A percentile compares a stretch with the other conserved stretches of the same genome.
Conservation (phyloP, 352 stramenopile species). For the Chrysophaeum taylorii region DNA sequence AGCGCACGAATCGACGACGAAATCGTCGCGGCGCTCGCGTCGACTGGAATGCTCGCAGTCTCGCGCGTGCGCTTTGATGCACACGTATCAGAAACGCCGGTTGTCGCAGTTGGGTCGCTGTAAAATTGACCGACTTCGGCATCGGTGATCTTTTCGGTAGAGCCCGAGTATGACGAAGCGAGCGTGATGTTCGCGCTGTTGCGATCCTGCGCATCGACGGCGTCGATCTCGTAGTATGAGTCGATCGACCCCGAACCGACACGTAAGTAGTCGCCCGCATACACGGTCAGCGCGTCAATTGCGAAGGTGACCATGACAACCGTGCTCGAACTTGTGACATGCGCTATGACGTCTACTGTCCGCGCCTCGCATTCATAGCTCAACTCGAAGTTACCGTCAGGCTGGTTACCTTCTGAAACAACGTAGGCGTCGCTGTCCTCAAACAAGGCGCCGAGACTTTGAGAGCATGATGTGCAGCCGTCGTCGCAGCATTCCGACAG, state of each 20-base stretch:
- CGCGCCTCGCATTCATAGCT: slow-evolving; percentile 54
- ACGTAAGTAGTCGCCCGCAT: slow-evolving; percentile 29
- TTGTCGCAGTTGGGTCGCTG: slow-evolving; percentile 36
- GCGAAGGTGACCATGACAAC: too few species aligned
- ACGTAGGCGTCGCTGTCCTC: neutral
- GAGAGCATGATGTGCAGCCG: neutral
- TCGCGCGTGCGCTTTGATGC: slow-evolving; percentile 27
- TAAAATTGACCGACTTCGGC: slow-evolving; percentile 45
- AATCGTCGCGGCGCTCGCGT: slow-evolving; percentile 34
- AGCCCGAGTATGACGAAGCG: neutral
- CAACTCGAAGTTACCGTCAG: slow-evolving; percentile 46
- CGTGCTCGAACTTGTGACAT: too few species aligned
- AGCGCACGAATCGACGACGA: slow-evolving; percentile 17
- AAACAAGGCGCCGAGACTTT: neutral
- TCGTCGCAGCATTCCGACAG: neutral
- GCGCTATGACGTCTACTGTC: slow-evolving; percentile 22
- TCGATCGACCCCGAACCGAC: slow-evolving; percentile 13
- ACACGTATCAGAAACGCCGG: slow-evolving; percentile 24
- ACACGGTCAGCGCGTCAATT: slow-evolving; percentile 31
- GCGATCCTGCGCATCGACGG: neutral
- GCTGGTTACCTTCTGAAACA: slow-evolving; percentile 43
- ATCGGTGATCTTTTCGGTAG: slow-evolving; percentile 21
- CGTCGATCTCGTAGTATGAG: slow-evolving; percentile 21
- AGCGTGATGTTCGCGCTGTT: slow-evolving; percentile 7
- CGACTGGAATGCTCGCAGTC: slow-evolving; percentile 50